Percentiles rank a stretch among this genome's conserved stretches.
These are phyloP conservation scores for Dysphania ambrosioides DNA, from an alignment of 148 eudicot genomes.

Conservation along the genomic window DNA sequence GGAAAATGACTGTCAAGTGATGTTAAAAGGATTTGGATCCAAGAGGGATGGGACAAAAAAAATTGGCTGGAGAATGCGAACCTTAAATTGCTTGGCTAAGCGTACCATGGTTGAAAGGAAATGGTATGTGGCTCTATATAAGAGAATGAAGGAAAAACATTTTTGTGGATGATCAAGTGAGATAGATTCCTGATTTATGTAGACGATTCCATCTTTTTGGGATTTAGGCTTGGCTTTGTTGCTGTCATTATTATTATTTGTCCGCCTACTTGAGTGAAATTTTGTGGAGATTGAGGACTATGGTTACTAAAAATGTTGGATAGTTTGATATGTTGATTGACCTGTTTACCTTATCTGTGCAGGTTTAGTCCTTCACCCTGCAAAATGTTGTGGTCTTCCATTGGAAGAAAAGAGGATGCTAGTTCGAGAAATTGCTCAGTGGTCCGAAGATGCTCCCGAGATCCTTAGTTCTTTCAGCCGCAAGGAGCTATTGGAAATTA, in stretches of 20 bases:
- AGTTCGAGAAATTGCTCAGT: constrained; percentile 46
- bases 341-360: constrained; percentile 11
- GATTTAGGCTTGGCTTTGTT: too few species aligned
- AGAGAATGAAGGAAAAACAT: too few species aligned
- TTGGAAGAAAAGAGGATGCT: constrained; percentile 48
- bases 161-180: too few species aligned
- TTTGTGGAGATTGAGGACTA: constrained; percentile 4
- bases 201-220: too few species aligned
- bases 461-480: constrained; percentile 48
- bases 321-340: background rate
- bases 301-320: background rate
- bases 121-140: too few species aligned
- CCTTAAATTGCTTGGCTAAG: background rate
- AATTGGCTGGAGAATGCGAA: background rate
- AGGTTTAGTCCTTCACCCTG: constrained; percentile 47
- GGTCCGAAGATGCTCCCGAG: constrained; percentile 45
- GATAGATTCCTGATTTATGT: too few species aligned
- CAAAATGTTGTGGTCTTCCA: constrained; percentile 40
- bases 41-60: background rate
- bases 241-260: too few species aligned
- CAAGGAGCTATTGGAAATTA: constrained; percentile 48
- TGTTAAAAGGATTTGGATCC: too few species aligned
- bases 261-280: background rate
- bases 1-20: too few species aligned
- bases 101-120: background rate